Evolutionary conservation across 2,329 filamentous ascomycete genomes (phyloP), one percentile per base, ranked within the genome.

Genomic region (Balansia obtecta): DNA sequence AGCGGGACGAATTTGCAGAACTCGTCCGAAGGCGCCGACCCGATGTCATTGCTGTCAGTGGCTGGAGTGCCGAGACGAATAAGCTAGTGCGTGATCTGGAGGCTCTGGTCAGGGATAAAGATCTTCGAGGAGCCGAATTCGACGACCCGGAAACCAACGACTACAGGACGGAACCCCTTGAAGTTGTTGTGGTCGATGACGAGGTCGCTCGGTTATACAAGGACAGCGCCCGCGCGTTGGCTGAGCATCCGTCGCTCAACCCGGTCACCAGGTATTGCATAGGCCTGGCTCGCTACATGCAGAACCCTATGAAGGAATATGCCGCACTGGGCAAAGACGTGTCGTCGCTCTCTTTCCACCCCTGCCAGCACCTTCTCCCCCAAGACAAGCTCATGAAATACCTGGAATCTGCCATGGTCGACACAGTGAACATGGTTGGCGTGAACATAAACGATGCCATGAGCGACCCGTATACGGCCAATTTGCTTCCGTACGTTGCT

Each of bases 191-290:
- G 50, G 86, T 96, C 54, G 96, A 97, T 59, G 93, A 98, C 60
- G 93, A 98, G 68, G 89, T 96, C 46, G 93, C 93, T n/a, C 82
- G 93, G 43, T 77, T 97, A 4, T 98, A 96, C 71, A 90, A 96
- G 67, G 88, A 89, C 60, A 96, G 89, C 63, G 79, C 83, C 13
- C 82, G 90, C 41, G 90, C 86, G 11, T 73, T 79, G 46, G 71
- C 78, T 11, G 91, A 97, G 55, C 88, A 95, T 62, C 89, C 93
- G 6, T 83, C 83, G 12, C 75, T 95, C 32, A 79, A 81, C 49
- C 80, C 88, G 7, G 73, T 95, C 48, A 87, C 85, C 1, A 80
- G 88, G 59, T 98, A 98, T 68, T 95, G 90, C 64, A 82, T 95
- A 56, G 90, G 83, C 30, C 71, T 98, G 39, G 91, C 87, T 18